Evolutionary conservation across 306 rosid genomes (phyloP).

Genomic region (Citrullus mucosospermus): DNA sequence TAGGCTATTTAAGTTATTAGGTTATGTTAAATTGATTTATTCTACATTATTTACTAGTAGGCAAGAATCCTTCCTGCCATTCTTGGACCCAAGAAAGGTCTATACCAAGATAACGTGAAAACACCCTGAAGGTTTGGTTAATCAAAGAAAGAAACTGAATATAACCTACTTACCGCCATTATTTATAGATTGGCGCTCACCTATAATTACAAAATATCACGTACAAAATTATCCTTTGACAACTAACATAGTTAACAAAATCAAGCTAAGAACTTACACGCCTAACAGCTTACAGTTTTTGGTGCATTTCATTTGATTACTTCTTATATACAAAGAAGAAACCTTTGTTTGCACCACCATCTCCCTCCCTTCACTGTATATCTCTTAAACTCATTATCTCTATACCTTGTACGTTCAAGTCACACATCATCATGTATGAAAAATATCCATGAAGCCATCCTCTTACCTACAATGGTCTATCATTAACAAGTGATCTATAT

Average conservation of each 20-base stretch:
- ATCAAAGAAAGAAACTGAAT: neutral
- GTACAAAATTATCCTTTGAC: neutral
- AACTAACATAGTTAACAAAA: neutral
- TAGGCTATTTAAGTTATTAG: neutral
- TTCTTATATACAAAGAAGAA: neutral
- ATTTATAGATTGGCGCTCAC: neutral
- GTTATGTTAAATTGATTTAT: neutral
- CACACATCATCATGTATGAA: neutral
- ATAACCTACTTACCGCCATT: neutral
- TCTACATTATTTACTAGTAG: neutral
- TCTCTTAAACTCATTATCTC: neutral
- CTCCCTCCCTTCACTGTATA: neutral
- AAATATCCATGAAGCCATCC: neutral
- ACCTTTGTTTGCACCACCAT: neutral
- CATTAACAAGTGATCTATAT: neutral
- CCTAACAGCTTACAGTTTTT: neutral
- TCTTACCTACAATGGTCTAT: neutral
- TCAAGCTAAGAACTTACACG: neutral
- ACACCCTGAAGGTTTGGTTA: neutral
- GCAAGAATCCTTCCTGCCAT: neutral
- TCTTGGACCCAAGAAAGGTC: neutral
- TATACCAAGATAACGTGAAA: neutral
- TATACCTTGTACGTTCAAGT: neutral
- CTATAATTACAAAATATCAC: neutral
- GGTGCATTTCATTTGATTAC: neutral